Conservation (phyloP, 2,329 filamentous ascomycete species). For the Fusarium nelsonii region DNA sequence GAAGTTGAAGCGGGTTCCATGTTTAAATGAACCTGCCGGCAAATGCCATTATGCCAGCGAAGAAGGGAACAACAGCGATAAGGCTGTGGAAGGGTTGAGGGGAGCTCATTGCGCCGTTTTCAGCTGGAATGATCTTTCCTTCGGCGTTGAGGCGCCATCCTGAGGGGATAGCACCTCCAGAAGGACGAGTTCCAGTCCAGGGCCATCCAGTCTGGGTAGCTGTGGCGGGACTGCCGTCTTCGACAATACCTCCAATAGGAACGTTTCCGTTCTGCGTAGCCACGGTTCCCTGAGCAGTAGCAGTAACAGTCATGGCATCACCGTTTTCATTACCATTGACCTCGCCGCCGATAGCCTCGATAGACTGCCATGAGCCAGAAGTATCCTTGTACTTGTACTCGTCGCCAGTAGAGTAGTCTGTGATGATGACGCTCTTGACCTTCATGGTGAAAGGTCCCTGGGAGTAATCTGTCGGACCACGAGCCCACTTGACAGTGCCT, state of each 20-base stretch:
- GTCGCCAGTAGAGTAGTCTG: conserved; percentile 93
- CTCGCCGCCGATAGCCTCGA: conserved; percentile 81
- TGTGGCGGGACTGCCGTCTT: conserved; percentile 64
- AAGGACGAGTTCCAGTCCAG: conserved; percentile 70
- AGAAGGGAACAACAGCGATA: conserved; percentile 46
- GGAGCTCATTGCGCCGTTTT: conserved; percentile 57
- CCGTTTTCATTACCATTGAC: conserved; percentile 77
- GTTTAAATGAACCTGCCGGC: conserved; percentile 40
- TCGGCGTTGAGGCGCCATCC: conserved; percentile 84
- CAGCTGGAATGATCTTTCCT: conserved; percentile 81
- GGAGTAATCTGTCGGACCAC: conserved; percentile 85
- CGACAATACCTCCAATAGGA: conserved; percentile 76
- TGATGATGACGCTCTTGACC: conserved; percentile 79
- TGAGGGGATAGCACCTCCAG: conserved; percentile 72
- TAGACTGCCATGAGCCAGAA: conserved; percentile 84
- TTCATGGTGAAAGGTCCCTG: conserved; percentile 88
- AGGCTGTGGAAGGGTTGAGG: conserved; percentile 40
- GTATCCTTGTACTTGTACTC: conserved; percentile 85
- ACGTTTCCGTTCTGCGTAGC: conserved; percentile 74
- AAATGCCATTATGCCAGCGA: conserved; percentile 46
- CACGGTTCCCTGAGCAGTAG: conserved; percentile 71
- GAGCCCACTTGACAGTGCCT: conserved; percentile 92
- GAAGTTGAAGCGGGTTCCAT: conserved; percentile 6
- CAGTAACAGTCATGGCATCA: conserved; percentile 64
- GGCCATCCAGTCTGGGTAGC: conserved; percentile 74